A percentile compares a stretch with the other conserved stretches of the same genome.
Conservation (phyloP, 2,329 filamentous ascomycete genomes). For the Fusarium sp. region DNA sequence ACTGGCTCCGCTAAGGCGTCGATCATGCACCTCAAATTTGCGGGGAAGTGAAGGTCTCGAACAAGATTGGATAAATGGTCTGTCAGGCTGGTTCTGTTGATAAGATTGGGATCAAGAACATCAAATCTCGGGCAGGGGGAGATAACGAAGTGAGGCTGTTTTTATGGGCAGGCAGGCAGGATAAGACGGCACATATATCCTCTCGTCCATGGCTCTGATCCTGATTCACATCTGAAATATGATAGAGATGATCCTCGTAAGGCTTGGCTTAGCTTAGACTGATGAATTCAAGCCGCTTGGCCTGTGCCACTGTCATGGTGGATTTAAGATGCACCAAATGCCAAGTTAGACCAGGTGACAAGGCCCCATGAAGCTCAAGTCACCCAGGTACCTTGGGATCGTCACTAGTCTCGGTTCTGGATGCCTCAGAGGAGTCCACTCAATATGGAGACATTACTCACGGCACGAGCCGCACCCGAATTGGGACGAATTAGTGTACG, state of each 20-base stretch:
- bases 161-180: too few species aligned
- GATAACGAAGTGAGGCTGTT: background rate
- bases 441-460: constrained; percentile 1
- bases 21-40: background rate
- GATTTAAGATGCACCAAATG: background rate
- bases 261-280: too few species aligned
- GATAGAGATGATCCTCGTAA: background rate
- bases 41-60: background rate
- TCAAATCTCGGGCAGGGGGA: background rate
- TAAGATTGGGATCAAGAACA: background rate
- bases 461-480: constrained; percentile 16
- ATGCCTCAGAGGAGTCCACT: background rate
- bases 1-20: background rate
- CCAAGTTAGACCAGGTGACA: background rate
- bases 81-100: background rate
- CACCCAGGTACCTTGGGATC: background rate
- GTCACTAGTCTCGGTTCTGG: background rate
- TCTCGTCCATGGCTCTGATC: background rate
- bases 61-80: too few species aligned
- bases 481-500: background rate
- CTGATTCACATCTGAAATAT: background rate
- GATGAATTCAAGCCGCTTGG: background rate
- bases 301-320: background rate
- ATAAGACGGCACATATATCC: background rate
- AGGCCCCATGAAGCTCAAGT: background rate